Evolutionary conservation across 805 yeast genomes (phyloP), one percentile per base, ranked within the genome.

Genomic region (Babjeviella inositovora): DNA sequence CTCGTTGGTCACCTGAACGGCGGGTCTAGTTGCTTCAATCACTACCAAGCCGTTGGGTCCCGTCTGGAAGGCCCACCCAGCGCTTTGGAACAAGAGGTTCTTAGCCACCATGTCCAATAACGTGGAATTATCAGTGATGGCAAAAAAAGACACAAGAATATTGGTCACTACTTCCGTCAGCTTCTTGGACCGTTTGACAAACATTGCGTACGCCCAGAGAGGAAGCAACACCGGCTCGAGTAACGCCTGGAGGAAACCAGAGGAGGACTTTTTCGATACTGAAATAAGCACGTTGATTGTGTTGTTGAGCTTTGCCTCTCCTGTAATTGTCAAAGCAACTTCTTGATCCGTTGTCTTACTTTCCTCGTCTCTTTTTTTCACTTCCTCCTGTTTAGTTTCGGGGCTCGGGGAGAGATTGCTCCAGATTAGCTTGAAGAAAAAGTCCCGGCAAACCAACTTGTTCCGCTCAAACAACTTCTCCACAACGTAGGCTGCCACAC

Each of bases 201-300:
- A n/a, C n/a, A n/a, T n/a, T n/a, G n/a, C n/a, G n/a, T n/a, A n/a
- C n/a, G n/a, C n/a, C n/a, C n/a, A n/a, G n/a, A n/a, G n/a, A n/a
- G n/a, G n/a, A n/a, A n/a, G n/a, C n/a, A n/a, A n/a, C n/a, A n/a
- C n/a, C n/a, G n/a, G n/a, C n/a, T n/a, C n/a, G n/a, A n/a, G n/a
- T n/a, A n/a, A n/a, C n/a, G n/a, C n/a, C 18, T 8, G 8, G 9
- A 16, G n/a, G n/a, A 16, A 16, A n/a, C n/a, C 18, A 8, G 18
- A 16, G 8, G 18, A 16, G 18, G 18, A 16, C n/a, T 16, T 16
- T 33, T 68, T 68, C 0, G 73, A 47, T 7, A 80, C 34, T 0
- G 87, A 70, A 1, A 75, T 42, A n/a, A 74, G 32, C 1, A 74
- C 80, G 40, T 75, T 75, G 12, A 77, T 50, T 4, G 56, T 51